Evolutionary conservation across 352 stramenopile species (phyloP).

Genomic region (Globisporangium ultimum): DNA sequence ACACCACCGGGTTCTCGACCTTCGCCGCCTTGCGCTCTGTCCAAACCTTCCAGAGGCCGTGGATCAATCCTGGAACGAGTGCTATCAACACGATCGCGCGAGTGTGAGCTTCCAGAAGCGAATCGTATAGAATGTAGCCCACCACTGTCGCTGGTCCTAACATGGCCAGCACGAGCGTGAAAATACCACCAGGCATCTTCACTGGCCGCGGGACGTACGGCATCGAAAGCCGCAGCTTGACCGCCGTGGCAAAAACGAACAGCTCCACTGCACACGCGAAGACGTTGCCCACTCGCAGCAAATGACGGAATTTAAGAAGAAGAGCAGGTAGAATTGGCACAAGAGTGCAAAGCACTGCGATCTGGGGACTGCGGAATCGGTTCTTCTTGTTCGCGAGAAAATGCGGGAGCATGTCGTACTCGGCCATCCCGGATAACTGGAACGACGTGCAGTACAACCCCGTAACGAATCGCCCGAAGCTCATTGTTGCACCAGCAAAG

Average conservation of each 20-base stretch:
- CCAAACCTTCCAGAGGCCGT: background rate
- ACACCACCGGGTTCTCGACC: too few species aligned
- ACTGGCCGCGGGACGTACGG: constrained; percentile 35
- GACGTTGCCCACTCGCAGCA: constrained; percentile 68
- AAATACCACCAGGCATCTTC: constrained; percentile 17
- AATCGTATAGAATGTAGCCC: constrained; percentile 3
- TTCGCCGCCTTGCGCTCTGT: background rate
- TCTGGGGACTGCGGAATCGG: constrained; percentile 17
- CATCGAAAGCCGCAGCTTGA: constrained; percentile 61
- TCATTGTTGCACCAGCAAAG: constrained; percentile 8
- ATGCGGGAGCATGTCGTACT: constrained; percentile 69
- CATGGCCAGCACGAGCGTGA: constrained; percentile 9
- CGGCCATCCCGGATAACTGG: constrained; percentile 54
- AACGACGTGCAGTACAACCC: constrained; percentile 82
- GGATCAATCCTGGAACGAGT: background rate
- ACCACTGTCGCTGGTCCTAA: constrained; percentile 9
- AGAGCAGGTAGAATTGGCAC: constrained; percentile 11
- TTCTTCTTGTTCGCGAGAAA: constrained; percentile 51
- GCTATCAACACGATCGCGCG: background rate
- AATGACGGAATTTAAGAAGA: constrained; percentile 28
- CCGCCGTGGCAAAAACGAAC: constrained; percentile 74
- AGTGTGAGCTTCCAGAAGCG: constrained; percentile 4
- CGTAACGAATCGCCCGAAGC: constrained; percentile 79
- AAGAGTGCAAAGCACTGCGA: constrained; percentile 7
- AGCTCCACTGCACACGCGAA: constrained; percentile 67